Conservation (phyloP, 129 eudicot genomes). For the Deinandra increscens region DNA sequence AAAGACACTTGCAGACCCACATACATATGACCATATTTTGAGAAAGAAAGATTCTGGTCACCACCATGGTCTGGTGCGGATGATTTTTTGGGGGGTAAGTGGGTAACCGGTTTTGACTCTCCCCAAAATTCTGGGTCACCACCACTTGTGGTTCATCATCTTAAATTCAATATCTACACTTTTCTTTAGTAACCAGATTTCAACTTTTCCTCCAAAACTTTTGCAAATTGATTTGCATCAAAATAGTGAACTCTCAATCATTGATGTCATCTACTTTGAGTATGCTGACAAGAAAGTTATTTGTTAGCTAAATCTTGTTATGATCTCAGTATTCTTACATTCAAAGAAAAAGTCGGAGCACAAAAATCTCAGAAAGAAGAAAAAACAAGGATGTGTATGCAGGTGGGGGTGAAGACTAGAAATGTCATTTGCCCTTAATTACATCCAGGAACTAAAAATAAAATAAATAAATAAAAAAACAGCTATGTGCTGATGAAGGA, state of each 20-base stretch:
- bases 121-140: background rate
- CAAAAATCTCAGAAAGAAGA: background rate
- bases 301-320: background rate
- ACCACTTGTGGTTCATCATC: constrained; percentile 3
- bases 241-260: background rate
- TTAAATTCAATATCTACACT: background rate
- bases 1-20: background rate
- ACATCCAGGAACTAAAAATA: background rate
- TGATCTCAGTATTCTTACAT: background rate
- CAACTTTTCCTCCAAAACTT: background rate
- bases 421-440: background rate
- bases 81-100: background rate
- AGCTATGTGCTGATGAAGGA: background rate
- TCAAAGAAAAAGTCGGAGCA: background rate
- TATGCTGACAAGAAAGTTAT: background rate
- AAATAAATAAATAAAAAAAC: too few relatives aligned
- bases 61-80: background rate
- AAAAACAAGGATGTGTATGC: background rate
- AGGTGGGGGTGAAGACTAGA: background rate
- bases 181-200: background rate
- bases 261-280: background rate
- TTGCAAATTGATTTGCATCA: background rate
- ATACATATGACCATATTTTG: background rate
- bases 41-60: background rate
- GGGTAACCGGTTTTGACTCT: background rate